A percentile compares a stretch with the other conserved stretches of the same genome.
phyloP scores from a whole-genome alignment of 1,284 basidiomycete species.

The Puccinia horiana region DNA sequence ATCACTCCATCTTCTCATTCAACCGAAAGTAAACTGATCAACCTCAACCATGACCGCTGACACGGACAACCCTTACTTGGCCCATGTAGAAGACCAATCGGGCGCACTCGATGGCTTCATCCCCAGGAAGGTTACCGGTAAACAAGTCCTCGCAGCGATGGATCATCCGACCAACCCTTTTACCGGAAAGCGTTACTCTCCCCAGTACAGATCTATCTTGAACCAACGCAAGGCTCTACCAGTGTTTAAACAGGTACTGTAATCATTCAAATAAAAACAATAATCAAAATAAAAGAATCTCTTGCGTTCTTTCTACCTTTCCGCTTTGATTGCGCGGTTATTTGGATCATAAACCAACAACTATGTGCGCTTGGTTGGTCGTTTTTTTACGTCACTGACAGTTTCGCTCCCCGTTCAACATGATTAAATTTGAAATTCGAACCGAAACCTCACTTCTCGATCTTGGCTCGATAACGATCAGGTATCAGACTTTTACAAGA shows the following conservation, averaged over 20 bases:
- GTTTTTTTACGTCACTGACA: conserved; percentile 39
- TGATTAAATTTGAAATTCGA: conserved; percentile 2
- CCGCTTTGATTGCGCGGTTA: neutral
- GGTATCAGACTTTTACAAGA: conserved; percentile 86
- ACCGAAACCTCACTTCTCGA: neutral
- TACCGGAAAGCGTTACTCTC: conserved; percentile 73
- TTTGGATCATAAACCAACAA: conserved; percentile 40
- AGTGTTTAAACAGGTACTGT: conserved; percentile 71
- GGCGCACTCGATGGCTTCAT: conserved; percentile 72
- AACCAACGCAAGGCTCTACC: conserved; percentile 82
- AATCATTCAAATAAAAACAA: neutral
- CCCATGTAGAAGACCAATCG: conserved; percentile 60
- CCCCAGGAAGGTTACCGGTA: conserved; percentile 72
- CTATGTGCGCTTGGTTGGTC: conserved; percentile 27
- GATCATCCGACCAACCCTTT: conserved; percentile 78
- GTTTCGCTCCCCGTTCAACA: conserved; percentile 29
- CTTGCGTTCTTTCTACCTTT: neutral
- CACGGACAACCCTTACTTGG: conserved; percentile 65
- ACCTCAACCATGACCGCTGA: neutral
- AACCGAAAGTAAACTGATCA: neutral
- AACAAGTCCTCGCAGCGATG: conserved; percentile 73
- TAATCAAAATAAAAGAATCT: neutral
- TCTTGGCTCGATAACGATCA: conserved; percentile 6
- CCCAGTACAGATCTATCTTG: conserved; percentile 83
- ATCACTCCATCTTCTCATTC: neutral